Evolutionary conservation across 148 eudicot genomes (phyloP).

Genomic region (Cornus controversa): DNA sequence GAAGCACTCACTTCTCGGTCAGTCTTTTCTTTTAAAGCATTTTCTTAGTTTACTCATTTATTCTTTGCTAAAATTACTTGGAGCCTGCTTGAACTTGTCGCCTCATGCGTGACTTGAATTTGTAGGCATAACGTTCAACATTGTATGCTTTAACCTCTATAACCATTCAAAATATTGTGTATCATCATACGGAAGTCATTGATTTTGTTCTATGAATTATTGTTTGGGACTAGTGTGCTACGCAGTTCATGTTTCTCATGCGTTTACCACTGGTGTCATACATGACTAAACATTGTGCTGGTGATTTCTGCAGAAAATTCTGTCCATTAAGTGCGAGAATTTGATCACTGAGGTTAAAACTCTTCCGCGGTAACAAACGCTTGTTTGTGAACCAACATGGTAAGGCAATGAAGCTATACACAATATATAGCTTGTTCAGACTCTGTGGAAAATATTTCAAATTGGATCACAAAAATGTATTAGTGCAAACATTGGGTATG

Average conservation of each 20-base stretch:
- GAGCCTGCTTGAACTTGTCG: background rate
- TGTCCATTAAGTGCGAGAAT: background rate
- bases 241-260: background rate
- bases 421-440: background rate
- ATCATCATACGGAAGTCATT: background rate
- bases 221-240: too few species aligned
- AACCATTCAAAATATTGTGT: background rate
- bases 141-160: background rate
- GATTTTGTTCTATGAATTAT: background rate
- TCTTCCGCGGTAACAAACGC: constrained; percentile 1
- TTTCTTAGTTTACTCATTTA: background rate
- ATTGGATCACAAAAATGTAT: background rate
- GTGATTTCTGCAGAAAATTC: background rate
- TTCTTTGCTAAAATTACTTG: background rate
- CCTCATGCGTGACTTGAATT: background rate
- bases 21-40: too few species aligned
- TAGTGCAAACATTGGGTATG: background rate
- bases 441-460: constrained; percentile 4
- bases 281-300: background rate
- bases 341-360: background rate
- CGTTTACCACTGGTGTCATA: background rate
- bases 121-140: background rate
- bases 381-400: constrained; percentile 4
- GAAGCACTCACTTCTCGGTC: background rate
- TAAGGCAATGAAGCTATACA: background rate